phyloP scores from a whole-genome alignment of 192 early-diverging fungal genomes.

The Entomortierella chlamydospora region DNA sequence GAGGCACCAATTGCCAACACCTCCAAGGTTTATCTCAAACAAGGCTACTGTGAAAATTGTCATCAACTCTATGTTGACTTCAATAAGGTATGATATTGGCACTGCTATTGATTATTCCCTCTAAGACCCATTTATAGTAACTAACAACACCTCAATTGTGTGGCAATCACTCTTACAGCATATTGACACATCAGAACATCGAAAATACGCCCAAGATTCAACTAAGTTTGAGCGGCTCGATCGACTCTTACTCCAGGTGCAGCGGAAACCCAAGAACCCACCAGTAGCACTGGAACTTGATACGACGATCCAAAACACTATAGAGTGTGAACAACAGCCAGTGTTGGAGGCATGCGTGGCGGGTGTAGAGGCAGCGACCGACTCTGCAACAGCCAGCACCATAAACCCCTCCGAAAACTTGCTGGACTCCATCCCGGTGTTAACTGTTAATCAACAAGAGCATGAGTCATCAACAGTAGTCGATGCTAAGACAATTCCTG shows the following conservation, averaged over 20 bases:
- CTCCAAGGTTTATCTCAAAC: conserved; percentile 2
- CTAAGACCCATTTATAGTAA: no score
- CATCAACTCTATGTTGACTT: conserved; percentile 8
- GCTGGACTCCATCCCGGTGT: no score
- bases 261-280: conserved; percentile 15
- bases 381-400: no score
- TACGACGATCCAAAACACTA: neutral
- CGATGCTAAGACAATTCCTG: no score
- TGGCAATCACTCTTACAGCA: conserved; percentile 19
- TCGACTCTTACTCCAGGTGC: conserved; percentile 6
- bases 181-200: conserved; percentile 19
- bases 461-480: no score
- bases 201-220: conserved; percentile 24
- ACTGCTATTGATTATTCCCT: no score
- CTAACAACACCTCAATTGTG: neutral
- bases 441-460: no score
- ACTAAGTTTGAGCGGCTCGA: conserved; percentile 32
- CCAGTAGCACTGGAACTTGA: neutral
- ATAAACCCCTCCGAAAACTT: no score
- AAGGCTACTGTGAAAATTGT: conserved; percentile 49
- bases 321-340: neutral
- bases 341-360: neutral
- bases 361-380: neutral
- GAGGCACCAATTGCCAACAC: neutral
- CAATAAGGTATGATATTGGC: conserved; percentile 8